A percentile compares a stretch with the other conserved stretches of the same genome.
Conservation (phyloP, 2,329 filamentous ascomycete species). For the Colletotrichum siamense region DNA sequence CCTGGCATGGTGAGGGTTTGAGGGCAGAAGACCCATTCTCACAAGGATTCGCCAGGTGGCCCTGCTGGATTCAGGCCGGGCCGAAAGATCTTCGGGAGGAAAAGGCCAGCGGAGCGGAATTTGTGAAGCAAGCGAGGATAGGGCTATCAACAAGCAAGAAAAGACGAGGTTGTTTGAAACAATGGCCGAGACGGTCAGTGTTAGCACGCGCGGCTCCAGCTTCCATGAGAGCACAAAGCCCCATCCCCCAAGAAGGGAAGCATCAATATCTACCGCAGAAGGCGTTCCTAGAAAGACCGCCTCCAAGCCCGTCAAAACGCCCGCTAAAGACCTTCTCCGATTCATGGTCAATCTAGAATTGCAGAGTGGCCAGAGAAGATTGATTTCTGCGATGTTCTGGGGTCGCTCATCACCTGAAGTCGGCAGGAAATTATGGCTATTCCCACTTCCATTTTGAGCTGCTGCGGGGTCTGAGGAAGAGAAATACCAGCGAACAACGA, state of each 20-base stretch:
- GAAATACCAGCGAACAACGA: neutral
- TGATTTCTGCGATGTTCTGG: too few relatives aligned
- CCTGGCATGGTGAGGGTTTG: too few relatives aligned
- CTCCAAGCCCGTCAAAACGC: constrained; percentile 38
- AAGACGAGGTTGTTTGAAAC: too few relatives aligned
- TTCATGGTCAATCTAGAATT: constrained; percentile 56
- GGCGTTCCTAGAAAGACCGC: constrained; percentile 32
- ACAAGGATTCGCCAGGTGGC: too few relatives aligned
- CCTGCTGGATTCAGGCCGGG: too few relatives aligned
- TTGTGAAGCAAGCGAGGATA: too few relatives aligned
- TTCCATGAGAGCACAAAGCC: constrained; percentile 37
- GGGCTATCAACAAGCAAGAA: too few relatives aligned
- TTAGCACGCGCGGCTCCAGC: constrained; percentile 37
- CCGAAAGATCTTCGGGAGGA: too few relatives aligned
- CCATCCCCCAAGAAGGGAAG: constrained; percentile 39
- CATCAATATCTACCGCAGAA: constrained; percentile 30
- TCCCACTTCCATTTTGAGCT: neutral
- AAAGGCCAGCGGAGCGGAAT: too few relatives aligned
- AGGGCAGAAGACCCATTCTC: too few relatives aligned
- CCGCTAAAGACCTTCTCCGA: constrained; percentile 46
- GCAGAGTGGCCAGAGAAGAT: constrained; percentile 66
- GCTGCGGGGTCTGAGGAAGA: neutral
- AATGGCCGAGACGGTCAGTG: too few relatives aligned
- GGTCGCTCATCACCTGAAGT: neutral
- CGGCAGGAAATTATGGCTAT: neutral